phyloP scores from a whole-genome alignment of 2,329 filamentous ascomycete species.

The Clarireedia hainanense region DNA sequence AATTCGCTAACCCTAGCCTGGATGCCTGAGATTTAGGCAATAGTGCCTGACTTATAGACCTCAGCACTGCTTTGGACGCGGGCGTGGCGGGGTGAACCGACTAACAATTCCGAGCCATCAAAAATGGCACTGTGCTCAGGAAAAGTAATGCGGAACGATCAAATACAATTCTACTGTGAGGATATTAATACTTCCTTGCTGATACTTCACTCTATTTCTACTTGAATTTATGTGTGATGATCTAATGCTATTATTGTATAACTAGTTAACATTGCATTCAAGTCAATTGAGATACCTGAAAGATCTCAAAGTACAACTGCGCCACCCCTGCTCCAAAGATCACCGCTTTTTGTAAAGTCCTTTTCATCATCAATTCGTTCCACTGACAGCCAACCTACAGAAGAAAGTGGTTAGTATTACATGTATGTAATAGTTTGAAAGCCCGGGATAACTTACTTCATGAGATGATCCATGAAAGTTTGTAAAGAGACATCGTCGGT shows the following conservation, averaged over 20 bases:
- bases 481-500: slow-evolving; percentile 97
- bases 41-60: background rate
- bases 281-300: slow-evolving; percentile 1
- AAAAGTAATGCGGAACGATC: too few relatives aligned
- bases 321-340: slow-evolving; percentile 5
- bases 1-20: slow-evolving; percentile 9
- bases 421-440: slow-evolving; percentile 14
- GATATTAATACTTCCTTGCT: too few relatives aligned
- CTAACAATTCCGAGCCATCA: too few relatives aligned
- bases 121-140: too few relatives aligned
- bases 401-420: slow-evolving; percentile 11
- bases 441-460: slow-evolving; percentile 65
- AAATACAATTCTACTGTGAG: too few relatives aligned
- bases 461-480: slow-evolving; percentile 98
- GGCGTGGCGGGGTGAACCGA: too few relatives aligned
- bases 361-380: slow-evolving; percentile 43
- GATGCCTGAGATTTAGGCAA: background rate
- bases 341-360: slow-evolving; percentile 6
- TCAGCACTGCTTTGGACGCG: background rate
- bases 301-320: slow-evolving; percentile 5
- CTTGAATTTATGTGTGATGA: background rate
- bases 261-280: slow-evolving; percentile 9
- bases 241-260: slow-evolving; percentile 10
- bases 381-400: slow-evolving; percentile 51
- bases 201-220: background rate